phyloP scores from a whole-genome alignment of 306 rosid species.

The Begonia masoniana region DNA sequence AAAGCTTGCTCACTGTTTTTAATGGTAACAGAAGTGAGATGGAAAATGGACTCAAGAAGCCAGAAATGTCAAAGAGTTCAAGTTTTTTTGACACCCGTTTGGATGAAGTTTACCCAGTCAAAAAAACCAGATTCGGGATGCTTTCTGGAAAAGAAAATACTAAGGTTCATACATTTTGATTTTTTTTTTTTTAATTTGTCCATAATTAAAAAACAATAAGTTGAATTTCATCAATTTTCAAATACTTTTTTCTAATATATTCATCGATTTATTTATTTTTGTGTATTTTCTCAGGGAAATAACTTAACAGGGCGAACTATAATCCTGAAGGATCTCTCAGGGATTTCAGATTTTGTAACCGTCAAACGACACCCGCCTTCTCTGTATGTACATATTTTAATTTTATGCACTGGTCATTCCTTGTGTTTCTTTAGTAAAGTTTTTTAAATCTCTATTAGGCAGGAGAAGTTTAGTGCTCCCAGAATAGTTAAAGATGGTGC shows the following conservation, averaged over 20 bases:
- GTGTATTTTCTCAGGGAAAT: conserved; percentile 38
- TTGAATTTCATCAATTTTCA: background rate
- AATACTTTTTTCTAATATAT: background rate
- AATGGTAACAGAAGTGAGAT: conserved; percentile 20
- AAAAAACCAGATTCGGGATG: conserved; percentile 32
- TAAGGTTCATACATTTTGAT: conserved; percentile 30
- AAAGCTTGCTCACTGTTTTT: conserved; percentile 5
- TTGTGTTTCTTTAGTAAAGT: background rate
- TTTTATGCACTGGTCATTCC: background rate
- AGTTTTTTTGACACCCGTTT: too few relatives aligned
- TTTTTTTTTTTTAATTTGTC: background rate
- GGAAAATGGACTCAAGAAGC: conserved; percentile 31
- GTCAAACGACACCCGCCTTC: conserved; percentile 33
- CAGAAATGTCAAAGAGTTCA: conserved; percentile 30
- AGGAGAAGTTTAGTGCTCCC: conserved; percentile 25
- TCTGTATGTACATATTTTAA: conserved; percentile 21
- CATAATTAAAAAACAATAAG: too few relatives aligned
- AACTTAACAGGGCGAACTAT: conserved; percentile 31
- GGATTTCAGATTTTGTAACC: conserved; percentile 26
- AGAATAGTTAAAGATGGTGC: conserved; percentile 17
- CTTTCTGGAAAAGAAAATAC: conserved; percentile 56
- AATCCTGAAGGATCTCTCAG: conserved; percentile 31
- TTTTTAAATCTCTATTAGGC: conserved; percentile 22
- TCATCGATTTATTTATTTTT: too few relatives aligned
- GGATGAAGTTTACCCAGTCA: conserved; percentile 40